These are phyloP conservation scores for Suillus lakei DNA, from an alignment of 768 basidiomycete genomes.

Conservation along the genomic window DNA sequence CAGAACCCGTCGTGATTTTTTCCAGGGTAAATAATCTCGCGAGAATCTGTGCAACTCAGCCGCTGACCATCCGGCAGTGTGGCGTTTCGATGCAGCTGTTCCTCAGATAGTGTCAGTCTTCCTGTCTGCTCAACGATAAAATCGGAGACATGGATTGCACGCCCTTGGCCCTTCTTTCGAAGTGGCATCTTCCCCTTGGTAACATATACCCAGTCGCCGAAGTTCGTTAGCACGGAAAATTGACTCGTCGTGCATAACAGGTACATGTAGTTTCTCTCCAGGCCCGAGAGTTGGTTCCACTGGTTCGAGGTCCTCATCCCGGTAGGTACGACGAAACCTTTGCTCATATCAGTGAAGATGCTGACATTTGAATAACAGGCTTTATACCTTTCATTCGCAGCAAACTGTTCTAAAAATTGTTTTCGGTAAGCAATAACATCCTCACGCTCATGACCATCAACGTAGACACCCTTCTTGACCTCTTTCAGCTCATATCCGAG, in stretches of 20 bases:
- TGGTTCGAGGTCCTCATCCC: constrained; percentile 13
- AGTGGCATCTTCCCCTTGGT: constrained; percentile 27
- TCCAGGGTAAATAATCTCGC: constrained; percentile 30
- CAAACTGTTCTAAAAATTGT: constrained; percentile 11
- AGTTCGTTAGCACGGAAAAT: constrained; percentile 28
- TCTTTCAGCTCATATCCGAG: constrained; percentile 28
- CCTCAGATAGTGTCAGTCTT: constrained; percentile 16
- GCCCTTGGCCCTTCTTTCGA: constrained; percentile 30
- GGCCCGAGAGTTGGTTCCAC: constrained; percentile 18
- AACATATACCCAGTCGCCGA: constrained; percentile 20
- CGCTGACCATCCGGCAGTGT: constrained; percentile 10
- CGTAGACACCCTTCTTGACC: constrained; percentile 31
- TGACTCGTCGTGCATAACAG: constrained; percentile 28
- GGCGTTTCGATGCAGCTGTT: constrained; percentile 9
- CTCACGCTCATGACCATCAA: constrained; percentile 30
- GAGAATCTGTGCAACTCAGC: constrained; percentile 10
- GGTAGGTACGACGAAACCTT: constrained; percentile 14
- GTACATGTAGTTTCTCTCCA: constrained; percentile 18
- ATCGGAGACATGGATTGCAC: constrained; percentile 24
- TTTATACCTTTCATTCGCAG: constrained; percentile 11
- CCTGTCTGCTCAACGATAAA: constrained; percentile 25
- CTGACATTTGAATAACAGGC: not conserved
- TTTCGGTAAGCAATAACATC: constrained; percentile 27
- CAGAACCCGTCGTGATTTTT: constrained; percentile 27
- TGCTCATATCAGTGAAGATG: not conserved